Base-by-base conservation (phyloP, 345 rosid genomes). In the Lagerstroemia speciosa region DNA sequence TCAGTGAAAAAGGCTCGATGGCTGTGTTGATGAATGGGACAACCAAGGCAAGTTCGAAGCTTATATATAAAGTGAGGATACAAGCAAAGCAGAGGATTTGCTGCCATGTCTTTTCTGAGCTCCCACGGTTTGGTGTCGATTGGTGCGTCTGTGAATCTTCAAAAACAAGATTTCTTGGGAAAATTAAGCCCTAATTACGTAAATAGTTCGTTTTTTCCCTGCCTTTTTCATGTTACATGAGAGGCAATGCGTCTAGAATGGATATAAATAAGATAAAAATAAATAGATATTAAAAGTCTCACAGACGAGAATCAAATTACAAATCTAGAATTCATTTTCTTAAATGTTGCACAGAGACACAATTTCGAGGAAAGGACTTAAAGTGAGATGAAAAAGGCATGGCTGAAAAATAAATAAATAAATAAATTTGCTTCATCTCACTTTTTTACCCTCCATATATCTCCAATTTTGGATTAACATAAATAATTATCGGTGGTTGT, bases 171-270 rank as follows among this genome's bases (percentile, higher is more conserved):
- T 65, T 12, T 37, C 20, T 53, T 69, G 64, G 31, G 61, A 65
- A 71, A 61, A 57, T 69, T 30, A 50, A 65, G 29, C 24, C 48
- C 20, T 65, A 65, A 65, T 48, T 24, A 65, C 40, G 38, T 3
- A 34, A 3, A 7, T 3, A 8, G 8, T 9, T 55, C 61, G 26
- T 24, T 55, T 24, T 41, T 46, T n/a, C n/a, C n/a, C n/a, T n/a
- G n/a, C n/a, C n/a, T n/a, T n/a, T 64, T 64, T 6, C 14, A 43
- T n/a, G 46, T 22, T 43, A 65, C 67, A 65, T 65, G 38, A 65
- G 38, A n/a, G n/a, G n/a, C n/a, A n/a, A n/a, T n/a, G n/a, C n/a
- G n/a, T n/a, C n/a, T n/a, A n/a, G n/a, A n/a, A n/a, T n/a, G n/a
- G n/a, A n/a, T n/a, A n/a, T n/a, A n/a, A n/a, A n/a, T n/a, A n/a